These are phyloP conservation scores for Gossypium ekmanianum DNA, from an alignment of 345 rosid genomes.

Conservation along the genomic window DNA sequence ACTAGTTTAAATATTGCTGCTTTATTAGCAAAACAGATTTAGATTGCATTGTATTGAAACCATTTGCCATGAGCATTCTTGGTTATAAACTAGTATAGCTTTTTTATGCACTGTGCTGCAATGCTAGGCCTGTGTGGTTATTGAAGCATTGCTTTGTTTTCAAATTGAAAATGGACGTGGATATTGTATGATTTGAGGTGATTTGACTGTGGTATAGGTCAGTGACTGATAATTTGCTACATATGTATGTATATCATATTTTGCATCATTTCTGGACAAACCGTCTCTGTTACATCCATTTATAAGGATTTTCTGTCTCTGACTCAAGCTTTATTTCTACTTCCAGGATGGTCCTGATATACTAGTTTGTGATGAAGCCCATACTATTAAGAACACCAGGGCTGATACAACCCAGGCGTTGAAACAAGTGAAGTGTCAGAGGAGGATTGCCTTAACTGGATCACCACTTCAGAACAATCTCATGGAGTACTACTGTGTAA, in stretches of 20 bases:
- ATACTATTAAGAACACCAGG: constrained; percentile 89
- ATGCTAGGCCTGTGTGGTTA: background rate
- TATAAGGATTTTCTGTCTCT: background rate
- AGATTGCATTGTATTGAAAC: background rate
- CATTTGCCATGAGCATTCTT: constrained; percentile 2
- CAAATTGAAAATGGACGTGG: constrained; percentile 1
- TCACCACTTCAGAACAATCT: constrained; percentile 99
- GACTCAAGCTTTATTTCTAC: constrained; percentile 23
- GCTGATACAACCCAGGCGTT: constrained; percentile 98
- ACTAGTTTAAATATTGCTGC: background rate
- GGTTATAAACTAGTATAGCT: background rate
- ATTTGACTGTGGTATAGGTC: background rate
- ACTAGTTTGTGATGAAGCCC: constrained; percentile 99
- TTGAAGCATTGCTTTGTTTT: background rate
- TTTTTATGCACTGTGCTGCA: background rate
- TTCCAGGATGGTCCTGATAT: constrained; percentile 96
- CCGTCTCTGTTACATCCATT: constrained; percentile 7
- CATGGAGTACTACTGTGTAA: constrained; percentile 98
- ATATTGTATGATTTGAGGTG: background rate
- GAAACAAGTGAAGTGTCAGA: constrained; percentile 94
- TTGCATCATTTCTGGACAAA: constrained; percentile 4
- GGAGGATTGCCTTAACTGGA: constrained; percentile 98
- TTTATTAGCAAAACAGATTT: background rate
- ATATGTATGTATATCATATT: background rate
- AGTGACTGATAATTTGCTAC: background rate